Base-by-base conservation (phyloP, 768 basidiomycete species). In the Suillus cothurnatus region DNA sequence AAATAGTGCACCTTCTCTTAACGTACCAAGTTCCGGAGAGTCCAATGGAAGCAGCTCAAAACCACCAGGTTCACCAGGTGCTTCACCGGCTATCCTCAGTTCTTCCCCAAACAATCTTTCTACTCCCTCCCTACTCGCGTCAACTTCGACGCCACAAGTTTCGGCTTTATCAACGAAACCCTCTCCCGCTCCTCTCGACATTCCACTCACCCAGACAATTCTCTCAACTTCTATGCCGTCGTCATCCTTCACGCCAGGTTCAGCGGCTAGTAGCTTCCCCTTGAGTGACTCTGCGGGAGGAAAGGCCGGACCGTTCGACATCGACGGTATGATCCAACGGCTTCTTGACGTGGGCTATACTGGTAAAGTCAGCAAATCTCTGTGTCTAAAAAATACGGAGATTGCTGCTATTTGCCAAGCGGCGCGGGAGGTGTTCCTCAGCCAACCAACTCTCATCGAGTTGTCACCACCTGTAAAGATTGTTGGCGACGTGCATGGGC, bases 391-490 rank as follows among this genome's bases (percentile, higher is more conserved):
- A 85, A 99, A 97, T 76, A 86, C 89, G 31, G 97, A 99, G 81
- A 97, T 99, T 71, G 90, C 91, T 23, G 88, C 92, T 39, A 91
- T 99, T 66, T 99, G 97, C 79, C 87, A 93, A 68, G 94, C 96
- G 38, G 97, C 97, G 34, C 89, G 97, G 59, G 97, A 99, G 69
- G 93, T 99, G 57, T 97, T 99, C 74, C 88, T 99, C 68, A 88
- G 86, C 73, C 97, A 99, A 75, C 97, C 97, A 11, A 98, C 97
- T 4, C 88, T 99, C 69, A 91, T 99, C 74, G 97, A 99, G 78
- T 86, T 99, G 59, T 94, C 92, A 6, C 97, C 97, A 11, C 97
- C 97, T 32, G 97, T 99, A 71, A 99, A 99, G 85, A 98, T 99
- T 68, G 97, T 99, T 21, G 97, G 97, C 32, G 97, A 99, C 78